Conservation (phyloP, 139 green algal genomes). For the Zygnema circumcarinatum region DNA sequence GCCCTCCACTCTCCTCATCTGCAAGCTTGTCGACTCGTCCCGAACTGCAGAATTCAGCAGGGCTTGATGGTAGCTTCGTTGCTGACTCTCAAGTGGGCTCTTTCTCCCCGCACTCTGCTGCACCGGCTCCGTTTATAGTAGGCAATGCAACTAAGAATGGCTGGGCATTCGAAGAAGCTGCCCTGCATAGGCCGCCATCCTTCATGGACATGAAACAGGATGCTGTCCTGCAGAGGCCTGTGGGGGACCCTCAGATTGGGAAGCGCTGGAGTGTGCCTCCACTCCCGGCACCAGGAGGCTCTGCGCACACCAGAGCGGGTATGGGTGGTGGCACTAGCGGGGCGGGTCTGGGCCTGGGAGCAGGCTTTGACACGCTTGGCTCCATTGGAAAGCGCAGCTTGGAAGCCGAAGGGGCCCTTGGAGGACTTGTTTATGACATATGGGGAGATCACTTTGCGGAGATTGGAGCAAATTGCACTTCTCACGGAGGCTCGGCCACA, state of each 20-base stretch:
- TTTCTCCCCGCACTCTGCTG: not conserved
- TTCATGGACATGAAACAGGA: slow-evolving; percentile 15
- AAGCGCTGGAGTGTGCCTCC: not conserved
- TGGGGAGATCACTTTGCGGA: slow-evolving; percentile 10
- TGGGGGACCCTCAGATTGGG: not conserved
- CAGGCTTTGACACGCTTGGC: not conserved
- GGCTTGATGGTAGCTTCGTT: too few relatives aligned
- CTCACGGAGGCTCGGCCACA: not conserved
- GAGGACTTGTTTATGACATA: slow-evolving; percentile 6
- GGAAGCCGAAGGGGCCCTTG: slow-evolving; percentile 2
- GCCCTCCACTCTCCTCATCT: not conserved
- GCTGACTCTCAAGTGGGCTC: not conserved
- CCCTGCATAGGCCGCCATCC: not conserved
- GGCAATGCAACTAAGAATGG: too few relatives aligned
- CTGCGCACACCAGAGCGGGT: not conserved
- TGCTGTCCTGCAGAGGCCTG: not conserved
- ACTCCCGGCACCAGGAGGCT: not conserved
- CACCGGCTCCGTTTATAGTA: too few relatives aligned
- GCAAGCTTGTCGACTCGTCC: too few relatives aligned
- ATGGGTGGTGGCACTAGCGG: not conserved
- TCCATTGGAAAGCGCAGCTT: not conserved
- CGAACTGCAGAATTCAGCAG: too few relatives aligned
- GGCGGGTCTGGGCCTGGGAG: not conserved
- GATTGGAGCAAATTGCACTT: not conserved
- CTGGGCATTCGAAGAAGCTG: too few relatives aligned